Percentiles rank a stretch among this genome's conserved stretches.
Conservation (phyloP, 169 alveolate species). For the Plasmodium sp. region DNA sequence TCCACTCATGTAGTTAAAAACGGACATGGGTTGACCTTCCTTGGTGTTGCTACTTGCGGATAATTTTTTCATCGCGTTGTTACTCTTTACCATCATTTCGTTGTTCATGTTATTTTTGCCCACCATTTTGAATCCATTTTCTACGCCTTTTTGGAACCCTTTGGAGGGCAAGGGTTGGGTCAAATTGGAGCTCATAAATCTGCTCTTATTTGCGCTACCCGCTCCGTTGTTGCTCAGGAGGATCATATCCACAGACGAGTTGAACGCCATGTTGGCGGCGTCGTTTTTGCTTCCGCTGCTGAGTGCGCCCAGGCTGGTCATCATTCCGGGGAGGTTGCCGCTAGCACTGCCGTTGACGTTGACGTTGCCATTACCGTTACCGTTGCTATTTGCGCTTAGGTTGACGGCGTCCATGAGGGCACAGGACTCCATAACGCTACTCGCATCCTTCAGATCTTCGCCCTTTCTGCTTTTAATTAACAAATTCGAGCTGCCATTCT, state of each 20-base stretch:
- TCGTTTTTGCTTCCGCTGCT: background rate
- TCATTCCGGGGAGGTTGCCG: background rate
- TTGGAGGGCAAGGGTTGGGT: background rate
- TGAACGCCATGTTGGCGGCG: background rate
- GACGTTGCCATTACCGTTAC: background rate
- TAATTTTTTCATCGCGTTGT: background rate
- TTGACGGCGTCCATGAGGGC: background rate
- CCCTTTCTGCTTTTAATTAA: constrained; percentile 37
- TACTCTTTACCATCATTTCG: constrained; percentile 12
- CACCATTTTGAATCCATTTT: background rate
- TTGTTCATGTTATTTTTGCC: constrained; percentile 9
- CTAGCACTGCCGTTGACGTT: background rate
- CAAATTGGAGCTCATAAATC: background rate
- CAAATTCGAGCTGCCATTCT: background rate
- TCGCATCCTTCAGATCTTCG: constrained; percentile 9
- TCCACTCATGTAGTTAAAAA: constrained; percentile 8
- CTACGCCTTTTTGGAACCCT: constrained; percentile 35
- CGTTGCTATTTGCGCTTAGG: background rate
- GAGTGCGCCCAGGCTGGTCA: background rate
- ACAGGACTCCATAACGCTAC: background rate
- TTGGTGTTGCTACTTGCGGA: constrained; percentile 11
- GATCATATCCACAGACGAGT: background rate
- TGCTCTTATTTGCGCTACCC: background rate
- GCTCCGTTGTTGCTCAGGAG: background rate
- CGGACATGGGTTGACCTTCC: constrained; percentile 25